Evolutionary conservation across 805 yeast genomes (phyloP).

Genomic region (Nakazawaea sp.): DNA sequence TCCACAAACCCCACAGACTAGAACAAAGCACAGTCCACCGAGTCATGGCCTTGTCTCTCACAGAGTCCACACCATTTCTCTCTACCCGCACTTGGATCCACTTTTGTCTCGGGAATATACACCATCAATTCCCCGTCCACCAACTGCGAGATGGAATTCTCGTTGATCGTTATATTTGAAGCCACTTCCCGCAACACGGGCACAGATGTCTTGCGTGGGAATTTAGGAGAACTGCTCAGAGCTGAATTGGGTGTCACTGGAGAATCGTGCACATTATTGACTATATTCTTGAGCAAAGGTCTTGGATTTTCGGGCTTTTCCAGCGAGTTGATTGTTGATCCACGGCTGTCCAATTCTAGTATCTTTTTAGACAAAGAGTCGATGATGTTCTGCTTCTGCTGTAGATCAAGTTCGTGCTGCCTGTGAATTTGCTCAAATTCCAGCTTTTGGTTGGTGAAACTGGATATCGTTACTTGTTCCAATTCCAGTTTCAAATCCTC

Average conservation of each 20-base stretch:
- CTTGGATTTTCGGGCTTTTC: not conserved
- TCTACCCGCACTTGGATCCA: conserved; percentile 71
- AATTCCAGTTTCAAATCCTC: not conserved
- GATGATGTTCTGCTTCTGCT: conserved; percentile 1
- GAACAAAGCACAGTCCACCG: conserved; percentile 53
- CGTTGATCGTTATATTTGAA: conserved; percentile 1
- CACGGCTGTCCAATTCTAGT: not conserved
- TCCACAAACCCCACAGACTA: no score
- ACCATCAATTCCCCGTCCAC: conserved; percentile 35
- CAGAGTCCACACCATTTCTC: conserved; percentile 88
- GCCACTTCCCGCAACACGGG: conserved; percentile 1
- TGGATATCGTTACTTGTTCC: not conserved
- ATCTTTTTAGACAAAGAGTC: conserved; percentile 6
- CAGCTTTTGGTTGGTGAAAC: not conserved
- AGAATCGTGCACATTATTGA: not conserved
- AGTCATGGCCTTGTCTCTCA: conserved; percentile 84
- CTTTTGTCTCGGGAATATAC: conserved; percentile 37
- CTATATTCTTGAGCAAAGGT: conserved; percentile 1
- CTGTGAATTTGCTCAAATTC: not conserved
- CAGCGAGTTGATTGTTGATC: not conserved
- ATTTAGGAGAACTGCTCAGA: not conserved
- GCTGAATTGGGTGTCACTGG: not conserved
- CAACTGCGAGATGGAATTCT: conserved; percentile 16
- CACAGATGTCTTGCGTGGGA: not conserved
- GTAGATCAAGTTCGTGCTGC: conserved; percentile 5